Evolutionary conservation across 2,329 filamentous ascomycete species (phyloP), one percentile per base, ranked within the genome.

Genomic region (Basipetospora chlamydospora): DNA sequence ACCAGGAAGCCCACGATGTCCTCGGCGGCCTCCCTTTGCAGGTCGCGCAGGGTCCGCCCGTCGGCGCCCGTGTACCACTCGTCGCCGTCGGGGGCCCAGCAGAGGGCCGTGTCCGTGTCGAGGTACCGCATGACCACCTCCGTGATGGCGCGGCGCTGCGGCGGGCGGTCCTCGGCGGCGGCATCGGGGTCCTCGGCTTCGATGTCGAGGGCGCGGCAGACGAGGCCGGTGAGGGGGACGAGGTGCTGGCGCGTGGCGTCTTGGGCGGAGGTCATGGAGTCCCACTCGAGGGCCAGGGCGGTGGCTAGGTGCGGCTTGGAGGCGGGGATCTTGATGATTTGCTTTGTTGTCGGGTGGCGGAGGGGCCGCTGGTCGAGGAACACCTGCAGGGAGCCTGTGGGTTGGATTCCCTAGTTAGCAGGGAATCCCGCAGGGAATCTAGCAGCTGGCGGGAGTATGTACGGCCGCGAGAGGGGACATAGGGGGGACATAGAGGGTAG

Each of bases 211-310:
- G 86, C 88, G 31, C 90, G 79, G 43, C 85, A 84, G 16, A 78
- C 66, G 12, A 95, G 71, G 33, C 84, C 86, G 3, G 87, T 96
- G 43, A 98, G 64, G 11, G 90, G 90, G 45, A 95, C 88, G 33
- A 92, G 73, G 59, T 96, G 85, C 41, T 82, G 74, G 54, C 80
- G 83, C 26, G 87, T 70, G 0, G 86, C 84, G 58, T 96, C 84
- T 52, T 87, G 79, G 3, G 81, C 76, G 11, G 81, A 82, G 17
- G 77, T 70, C 42, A 98, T 70, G 33, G 80, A 66, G 54, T 95
- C 87, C 90, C 90, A 98, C 63, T 98, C 90, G 30, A 92, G 61
- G 3, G 88, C 90, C 43, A 98, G 77, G 39, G 84, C 83, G 30
- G 77, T 69, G 17, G 88, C 88, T 26, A 96, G 78, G 49, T 85